A percentile compares a stretch with the other conserved stretches of the same genome.
phyloP scores from a whole-genome alignment of 2,329 filamentous ascomycete genomes.

The Blastomyces parvus region DNA sequence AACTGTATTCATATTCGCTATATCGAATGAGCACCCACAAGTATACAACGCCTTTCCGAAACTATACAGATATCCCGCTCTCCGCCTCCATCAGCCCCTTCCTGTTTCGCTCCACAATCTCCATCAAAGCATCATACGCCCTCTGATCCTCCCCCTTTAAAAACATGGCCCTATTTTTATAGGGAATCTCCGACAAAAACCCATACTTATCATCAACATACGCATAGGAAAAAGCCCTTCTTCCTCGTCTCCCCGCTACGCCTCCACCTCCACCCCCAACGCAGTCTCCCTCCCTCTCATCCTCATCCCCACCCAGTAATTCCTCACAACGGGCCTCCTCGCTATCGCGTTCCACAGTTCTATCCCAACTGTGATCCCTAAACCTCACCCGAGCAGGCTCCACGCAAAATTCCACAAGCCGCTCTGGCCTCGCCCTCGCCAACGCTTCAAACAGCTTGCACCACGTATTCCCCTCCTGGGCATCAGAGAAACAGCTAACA shows the following conservation, averaged over 20 bases:
- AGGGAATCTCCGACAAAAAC: neutral
- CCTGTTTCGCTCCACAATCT: neutral
- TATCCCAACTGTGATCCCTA: neutral
- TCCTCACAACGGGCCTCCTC: neutral
- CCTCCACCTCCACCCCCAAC: neutral
- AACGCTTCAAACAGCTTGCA: neutral
- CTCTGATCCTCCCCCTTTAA: neutral
- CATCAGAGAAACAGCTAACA: neutral
- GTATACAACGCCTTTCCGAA: too few relatives aligned
- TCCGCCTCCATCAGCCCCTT: neutral
- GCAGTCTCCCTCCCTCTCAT: neutral
- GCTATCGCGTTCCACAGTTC: neutral
- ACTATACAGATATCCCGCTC: neutral
- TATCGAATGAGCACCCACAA: too few relatives aligned
- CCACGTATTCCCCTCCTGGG: neutral
- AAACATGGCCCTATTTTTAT: neutral
- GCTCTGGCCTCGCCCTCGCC: neutral
- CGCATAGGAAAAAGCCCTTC: neutral
- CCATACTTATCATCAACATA: neutral
- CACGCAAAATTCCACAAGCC: neutral
- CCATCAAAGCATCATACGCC: neutral
- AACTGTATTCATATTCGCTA: too few relatives aligned
- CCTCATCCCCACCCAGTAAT: neutral
- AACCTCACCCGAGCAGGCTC: neutral
- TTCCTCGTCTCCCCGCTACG: neutral